Evolutionary conservation across 192 early-diverging fungal genomes (phyloP).

Genomic region (Piromyces finnis): DNA sequence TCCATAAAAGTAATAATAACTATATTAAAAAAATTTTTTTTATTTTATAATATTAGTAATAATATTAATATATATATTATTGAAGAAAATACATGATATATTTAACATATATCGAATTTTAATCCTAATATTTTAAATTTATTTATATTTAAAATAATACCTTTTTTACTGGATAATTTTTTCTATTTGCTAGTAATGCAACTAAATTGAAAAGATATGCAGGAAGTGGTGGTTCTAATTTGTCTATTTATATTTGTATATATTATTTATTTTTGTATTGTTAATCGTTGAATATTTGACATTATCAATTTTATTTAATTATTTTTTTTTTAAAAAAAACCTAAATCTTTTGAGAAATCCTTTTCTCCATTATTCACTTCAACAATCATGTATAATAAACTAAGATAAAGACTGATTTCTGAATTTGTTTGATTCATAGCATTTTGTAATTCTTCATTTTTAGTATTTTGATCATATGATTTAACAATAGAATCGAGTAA

Average conservation of each 20-base stretch:
- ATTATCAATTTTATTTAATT: too few relatives aligned
- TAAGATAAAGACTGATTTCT: constrained; percentile 27
- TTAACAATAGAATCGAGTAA: constrained; percentile 22
- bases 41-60: background rate
- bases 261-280: too few relatives aligned
- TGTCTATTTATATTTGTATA: too few relatives aligned
- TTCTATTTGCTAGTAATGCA: constrained; percentile 38
- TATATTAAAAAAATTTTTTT: constrained; percentile 10
- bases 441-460: constrained; percentile 10
- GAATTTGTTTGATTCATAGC: constrained; percentile 16
- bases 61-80: background rate
- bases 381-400: constrained; percentile 44
- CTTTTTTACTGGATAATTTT: constrained; percentile 56
- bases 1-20: constrained; percentile 51
- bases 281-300: too few relatives aligned
- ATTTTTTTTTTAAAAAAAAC: too few relatives aligned
- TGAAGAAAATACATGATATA: too few relatives aligned
- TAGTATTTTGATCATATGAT: background rate
- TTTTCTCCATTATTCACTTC: constrained; percentile 25
- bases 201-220: constrained; percentile 50
- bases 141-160: constrained; percentile 1
- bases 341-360: constrained; percentile 25
- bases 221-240: constrained; percentile 18
- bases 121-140: too few relatives aligned
- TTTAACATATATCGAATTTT: too few relatives aligned